Percentiles rank a stretch among this genome's conserved stretches.
Evolutionary conservation across 148 eudicot species (phyloP).

Genomic region (Cornus suecica): DNA sequence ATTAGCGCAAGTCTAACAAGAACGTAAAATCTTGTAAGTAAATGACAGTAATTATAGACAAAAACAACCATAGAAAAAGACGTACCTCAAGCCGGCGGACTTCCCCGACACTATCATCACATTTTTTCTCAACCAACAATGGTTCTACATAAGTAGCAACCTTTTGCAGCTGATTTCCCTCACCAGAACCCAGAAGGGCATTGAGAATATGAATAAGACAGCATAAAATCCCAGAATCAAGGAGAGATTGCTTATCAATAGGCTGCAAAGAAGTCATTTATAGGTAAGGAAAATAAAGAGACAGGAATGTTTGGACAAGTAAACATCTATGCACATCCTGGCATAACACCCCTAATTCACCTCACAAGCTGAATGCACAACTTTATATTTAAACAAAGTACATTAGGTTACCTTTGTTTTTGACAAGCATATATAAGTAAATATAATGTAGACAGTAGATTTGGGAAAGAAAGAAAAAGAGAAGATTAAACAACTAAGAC

Average conservation of each 20-base stretch:
- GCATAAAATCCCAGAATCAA: conserved; percentile 95
- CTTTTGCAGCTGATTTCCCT: conserved; percentile 32
- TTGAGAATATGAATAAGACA: conserved; percentile 84
- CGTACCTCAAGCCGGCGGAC: conserved; percentile 79
- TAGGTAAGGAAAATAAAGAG: neutral
- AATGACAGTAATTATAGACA: neutral
- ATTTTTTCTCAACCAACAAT: conserved; percentile 15
- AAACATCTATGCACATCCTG: neutral
- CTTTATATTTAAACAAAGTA: neutral
- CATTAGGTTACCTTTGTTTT: neutral
- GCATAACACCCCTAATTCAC: neutral
- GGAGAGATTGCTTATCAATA: conserved; percentile 90
- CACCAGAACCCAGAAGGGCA: conserved; percentile 75
- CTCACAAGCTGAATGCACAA: neutral
- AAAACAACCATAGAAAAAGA: neutral
- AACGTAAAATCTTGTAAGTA: neutral
- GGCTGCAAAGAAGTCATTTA: conserved; percentile 49
- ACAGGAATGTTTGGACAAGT: neutral
- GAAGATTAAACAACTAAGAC: neutral
- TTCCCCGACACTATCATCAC: conserved; percentile 33
- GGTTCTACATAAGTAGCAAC: conserved; percentile 28
- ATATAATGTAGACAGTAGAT: neutral
- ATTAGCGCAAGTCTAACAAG: neutral
- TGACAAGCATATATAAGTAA: neutral
- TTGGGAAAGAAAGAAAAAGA: neutral